Evolutionary conservation across 148 eudicot genomes (phyloP).

Genomic region (Limonium bicolor): DNA sequence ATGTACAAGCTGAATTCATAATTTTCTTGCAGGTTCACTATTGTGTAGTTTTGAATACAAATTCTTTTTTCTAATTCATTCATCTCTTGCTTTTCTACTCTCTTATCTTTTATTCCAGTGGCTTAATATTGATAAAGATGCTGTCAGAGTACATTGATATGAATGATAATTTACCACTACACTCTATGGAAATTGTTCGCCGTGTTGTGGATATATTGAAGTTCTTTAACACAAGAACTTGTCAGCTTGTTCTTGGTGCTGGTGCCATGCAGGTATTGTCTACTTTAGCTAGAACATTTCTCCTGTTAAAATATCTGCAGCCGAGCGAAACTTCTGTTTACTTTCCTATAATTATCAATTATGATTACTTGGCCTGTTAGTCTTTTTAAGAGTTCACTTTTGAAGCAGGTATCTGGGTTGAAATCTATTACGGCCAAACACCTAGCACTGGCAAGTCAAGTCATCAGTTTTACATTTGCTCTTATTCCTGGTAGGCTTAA

Average conservation of each 20-base stretch:
- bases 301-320: no score
- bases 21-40: no score
- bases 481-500: slow-evolving; percentile 87
- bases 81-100: not conserved
- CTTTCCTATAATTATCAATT: slow-evolving; percentile 2
- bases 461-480: slow-evolving; percentile 66
- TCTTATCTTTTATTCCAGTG: slow-evolving; percentile 36
- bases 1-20: no score
- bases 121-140: slow-evolving; percentile 95
- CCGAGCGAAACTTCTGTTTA: not conserved
- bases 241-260: slow-evolving; percentile 99
- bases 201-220: slow-evolving; percentile 94
- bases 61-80: not conserved
- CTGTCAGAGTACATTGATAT: slow-evolving; percentile 94
- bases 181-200: slow-evolving; percentile 82
- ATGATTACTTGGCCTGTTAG: no score
- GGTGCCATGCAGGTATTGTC: slow-evolving; percentile 88
- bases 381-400: no score
- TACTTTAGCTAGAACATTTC: not conserved
- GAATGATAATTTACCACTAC: slow-evolving; percentile 62
- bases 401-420: slow-evolving; percentile 95
- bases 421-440: slow-evolving; percentile 93
- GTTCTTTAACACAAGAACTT: slow-evolving; percentile 85
- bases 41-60: no score
- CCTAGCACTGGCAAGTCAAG: slow-evolving; percentile 96